Conservation (phyloP, 2,329 filamentous ascomycete genomes). For the Dactylonectria estremocensis region DNA sequence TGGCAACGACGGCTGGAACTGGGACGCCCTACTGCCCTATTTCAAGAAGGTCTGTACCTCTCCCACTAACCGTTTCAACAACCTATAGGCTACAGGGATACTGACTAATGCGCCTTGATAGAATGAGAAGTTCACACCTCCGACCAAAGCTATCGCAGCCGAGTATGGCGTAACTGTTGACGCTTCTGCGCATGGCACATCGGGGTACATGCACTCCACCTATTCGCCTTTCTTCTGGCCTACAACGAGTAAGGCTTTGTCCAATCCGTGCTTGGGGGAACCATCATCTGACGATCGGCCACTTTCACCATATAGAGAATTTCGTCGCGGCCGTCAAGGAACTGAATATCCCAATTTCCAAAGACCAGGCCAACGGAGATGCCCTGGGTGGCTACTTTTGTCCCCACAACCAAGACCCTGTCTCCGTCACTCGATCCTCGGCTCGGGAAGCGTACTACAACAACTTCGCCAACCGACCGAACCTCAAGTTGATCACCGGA, state of each 20-base stretch:
- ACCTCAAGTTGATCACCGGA: slow-evolving; percentile 33
- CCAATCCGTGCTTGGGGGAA: fast-evolving
- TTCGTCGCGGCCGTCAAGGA: slow-evolving; percentile 32
- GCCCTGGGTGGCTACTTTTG: slow-evolving; percentile 40
- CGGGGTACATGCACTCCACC: slow-evolving; percentile 36
- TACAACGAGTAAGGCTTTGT: slow-evolving; percentile 37
- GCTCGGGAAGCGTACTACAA: slow-evolving; percentile 40
- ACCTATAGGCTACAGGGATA: neutral
- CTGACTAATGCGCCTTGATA: neutral
- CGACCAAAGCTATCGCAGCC: slow-evolving; percentile 25
- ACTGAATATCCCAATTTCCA: slow-evolving; percentile 29
- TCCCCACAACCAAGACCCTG: slow-evolving; percentile 39
- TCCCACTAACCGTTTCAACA: fast-evolving
- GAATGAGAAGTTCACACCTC: slow-evolving; percentile 39
- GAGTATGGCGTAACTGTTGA: slow-evolving; percentile 39
- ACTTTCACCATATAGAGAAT: slow-evolving; percentile 22
- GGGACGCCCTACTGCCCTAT: slow-evolving; percentile 57
- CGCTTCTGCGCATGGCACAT: slow-evolving; percentile 32
- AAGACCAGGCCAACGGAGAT: slow-evolving; percentile 40
- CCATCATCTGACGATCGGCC: neutral
- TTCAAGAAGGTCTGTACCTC: slow-evolving; percentile 57
- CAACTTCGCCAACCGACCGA: slow-evolving; percentile 25
- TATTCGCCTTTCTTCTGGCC: slow-evolving; percentile 46
- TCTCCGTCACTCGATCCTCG: slow-evolving; percentile 34
- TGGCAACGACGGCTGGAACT: slow-evolving; percentile 61